Evolutionary conservation across 108 stramenopile genomes (phyloP).

Genomic region (Poteriospumella lacustris): DNA sequence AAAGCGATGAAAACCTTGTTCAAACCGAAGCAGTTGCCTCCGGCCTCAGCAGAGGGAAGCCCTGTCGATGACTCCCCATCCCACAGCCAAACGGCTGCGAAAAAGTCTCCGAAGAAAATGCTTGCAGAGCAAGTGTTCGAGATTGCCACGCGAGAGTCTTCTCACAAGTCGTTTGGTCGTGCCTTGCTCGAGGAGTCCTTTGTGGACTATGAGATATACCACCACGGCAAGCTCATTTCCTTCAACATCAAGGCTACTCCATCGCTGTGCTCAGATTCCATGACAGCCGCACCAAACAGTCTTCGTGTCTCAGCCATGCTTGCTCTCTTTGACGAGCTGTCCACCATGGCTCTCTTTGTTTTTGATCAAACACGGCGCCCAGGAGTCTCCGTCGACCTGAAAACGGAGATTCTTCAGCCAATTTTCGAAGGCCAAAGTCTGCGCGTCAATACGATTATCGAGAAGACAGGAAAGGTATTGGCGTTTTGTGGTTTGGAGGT

Average conservation of each 20-base stretch:
- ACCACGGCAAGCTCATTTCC: background rate
- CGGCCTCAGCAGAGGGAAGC: too few relatives aligned
- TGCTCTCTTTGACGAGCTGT: conserved; percentile 5
- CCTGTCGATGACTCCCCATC: too few relatives aligned
- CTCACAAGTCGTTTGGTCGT: background rate
- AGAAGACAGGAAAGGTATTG: background rate
- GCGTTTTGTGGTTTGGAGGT: conserved; percentile 4
- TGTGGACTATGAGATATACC: background rate
- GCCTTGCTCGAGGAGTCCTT: background rate
- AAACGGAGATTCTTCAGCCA: background rate
- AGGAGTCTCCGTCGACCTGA: background rate
- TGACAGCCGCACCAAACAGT: too few relatives aligned
- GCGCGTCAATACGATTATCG: background rate
- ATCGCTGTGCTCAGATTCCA: background rate
- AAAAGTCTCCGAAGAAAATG: too few relatives aligned
- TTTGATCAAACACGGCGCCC: background rate
- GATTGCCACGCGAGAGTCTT: background rate
- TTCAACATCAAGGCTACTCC: background rate
- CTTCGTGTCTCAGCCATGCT: background rate
- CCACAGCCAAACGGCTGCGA: too few relatives aligned
- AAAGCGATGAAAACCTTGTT: too few relatives aligned
- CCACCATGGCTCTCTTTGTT: background rate
- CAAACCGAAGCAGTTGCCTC: too few relatives aligned
- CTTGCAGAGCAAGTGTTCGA: background rate
- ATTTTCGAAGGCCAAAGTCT: background rate